Percentiles rank a stretch among this genome's conserved stretches.
phyloP scores from a whole-genome alignment of 2,329 filamentous ascomycete genomes.

The Calonectria honghensis region DNA sequence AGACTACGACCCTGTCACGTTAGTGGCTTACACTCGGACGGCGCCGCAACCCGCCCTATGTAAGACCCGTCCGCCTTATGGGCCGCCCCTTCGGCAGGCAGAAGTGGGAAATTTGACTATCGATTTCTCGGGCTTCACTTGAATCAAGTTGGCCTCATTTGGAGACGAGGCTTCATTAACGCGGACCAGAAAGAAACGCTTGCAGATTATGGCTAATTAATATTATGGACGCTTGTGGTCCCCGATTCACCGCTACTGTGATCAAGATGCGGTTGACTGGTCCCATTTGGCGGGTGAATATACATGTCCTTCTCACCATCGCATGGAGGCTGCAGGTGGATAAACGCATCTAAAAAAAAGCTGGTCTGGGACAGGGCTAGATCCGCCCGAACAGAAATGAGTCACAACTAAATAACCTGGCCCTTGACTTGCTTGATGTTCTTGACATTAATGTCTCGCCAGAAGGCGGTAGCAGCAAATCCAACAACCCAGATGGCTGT shows the following conservation, averaged over 20 bases:
- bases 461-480: slow-evolving; percentile 64
- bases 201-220: background rate
- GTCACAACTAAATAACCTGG: slow-evolving; percentile 50
- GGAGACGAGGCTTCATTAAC: background rate
- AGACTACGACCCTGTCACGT: background rate
- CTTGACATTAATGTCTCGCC: slow-evolving; percentile 70
- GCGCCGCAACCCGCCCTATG: background rate
- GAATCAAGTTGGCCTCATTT: background rate
- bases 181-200: background rate
- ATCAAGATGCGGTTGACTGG: background rate
- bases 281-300: background rate
- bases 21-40: background rate
- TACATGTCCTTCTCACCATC: background rate
- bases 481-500: slow-evolving; percentile 64
- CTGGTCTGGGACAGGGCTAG: background rate
- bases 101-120: background rate
- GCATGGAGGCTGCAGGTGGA: background rate
- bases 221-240: background rate
- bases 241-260: background rate
- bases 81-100: background rate
- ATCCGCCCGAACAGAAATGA: background rate
- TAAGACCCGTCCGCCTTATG: background rate
- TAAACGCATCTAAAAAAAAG: background rate
- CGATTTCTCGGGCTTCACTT: background rate
- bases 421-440: slow-evolving; percentile 66